These are phyloP conservation scores for Magnolia kwangsiensis DNA, from an alignment of 164 flowering plant species.

Conservation along the genomic window DNA sequence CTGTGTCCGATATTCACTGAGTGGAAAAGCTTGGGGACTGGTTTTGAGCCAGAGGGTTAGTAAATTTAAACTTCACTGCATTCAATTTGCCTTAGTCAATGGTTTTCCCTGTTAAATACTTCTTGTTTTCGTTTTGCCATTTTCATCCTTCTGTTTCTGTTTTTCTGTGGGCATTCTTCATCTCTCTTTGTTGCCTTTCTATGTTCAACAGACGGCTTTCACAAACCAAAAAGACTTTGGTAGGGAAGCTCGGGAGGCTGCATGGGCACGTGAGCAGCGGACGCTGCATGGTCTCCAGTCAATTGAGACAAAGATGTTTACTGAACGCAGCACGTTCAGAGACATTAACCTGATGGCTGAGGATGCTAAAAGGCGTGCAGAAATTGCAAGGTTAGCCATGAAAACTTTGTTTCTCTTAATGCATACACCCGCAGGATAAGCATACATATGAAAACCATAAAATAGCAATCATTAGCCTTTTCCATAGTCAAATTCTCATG, in stretches of 20 bases:
- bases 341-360: conserved; percentile 69
- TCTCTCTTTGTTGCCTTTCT: background rate
- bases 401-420: background rate
- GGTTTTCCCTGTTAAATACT: background rate
- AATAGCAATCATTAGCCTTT: background rate
- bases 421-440: background rate
- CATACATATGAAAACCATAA: background rate
- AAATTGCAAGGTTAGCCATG: conserved; percentile 58
- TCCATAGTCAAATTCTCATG: background rate
- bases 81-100: too few relatives aligned
- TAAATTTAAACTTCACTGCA: background rate
- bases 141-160: background rate
- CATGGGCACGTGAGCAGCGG: conserved; percentile 68
- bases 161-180: background rate
- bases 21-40: conserved; percentile 56
- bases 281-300: conserved; percentile 62
- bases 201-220: conserved; percentile 54
- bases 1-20: conserved; percentile 48
- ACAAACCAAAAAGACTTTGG: conserved; percentile 64
- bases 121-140: background rate
- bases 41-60: conserved; percentile 48
- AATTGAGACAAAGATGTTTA: conserved; percentile 28
- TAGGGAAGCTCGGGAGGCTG: conserved; percentile 64
- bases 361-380: conserved; percentile 76
- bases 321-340: conserved; percentile 34